Evolutionary conservation across 176 grass and related monocot genomes (phyloP).

Genomic region (Juncus inflexus): DNA sequence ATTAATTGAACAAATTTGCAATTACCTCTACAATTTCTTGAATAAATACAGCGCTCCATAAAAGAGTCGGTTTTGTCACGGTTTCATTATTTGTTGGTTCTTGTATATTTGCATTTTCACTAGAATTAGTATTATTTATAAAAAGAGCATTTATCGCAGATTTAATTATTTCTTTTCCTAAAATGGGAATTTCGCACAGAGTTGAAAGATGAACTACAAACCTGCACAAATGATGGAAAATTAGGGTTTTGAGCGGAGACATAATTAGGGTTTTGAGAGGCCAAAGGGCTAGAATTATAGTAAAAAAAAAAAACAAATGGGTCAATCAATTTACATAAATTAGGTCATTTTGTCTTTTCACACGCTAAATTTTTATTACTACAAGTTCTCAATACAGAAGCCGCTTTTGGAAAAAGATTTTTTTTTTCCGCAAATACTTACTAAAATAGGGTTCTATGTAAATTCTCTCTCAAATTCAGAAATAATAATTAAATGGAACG

Average conservation of each 20-base stretch:
- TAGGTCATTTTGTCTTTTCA: too few species aligned
- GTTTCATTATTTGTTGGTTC: conserved; percentile 19
- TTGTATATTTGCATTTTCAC: conserved; percentile 29
- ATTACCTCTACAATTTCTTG: conserved; percentile 68
- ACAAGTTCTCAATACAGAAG: too few species aligned
- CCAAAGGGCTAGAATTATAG: too few species aligned
- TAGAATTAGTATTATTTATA: conserved; percentile 20
- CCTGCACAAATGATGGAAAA: conserved; percentile 37
- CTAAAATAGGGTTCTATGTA: conserved; percentile 7
- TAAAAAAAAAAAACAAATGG: too few species aligned
- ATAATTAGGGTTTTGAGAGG: too few species aligned
- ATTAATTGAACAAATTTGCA: conserved; percentile 30
- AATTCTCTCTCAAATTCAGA: neutral
- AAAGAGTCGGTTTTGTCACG: conserved; percentile 48
- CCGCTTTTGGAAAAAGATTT: too few species aligned
- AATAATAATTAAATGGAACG: conserved; percentile 16
- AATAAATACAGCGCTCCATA: conserved; percentile 69
- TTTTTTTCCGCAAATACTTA: too few species aligned
- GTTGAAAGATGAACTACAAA: conserved; percentile 80
- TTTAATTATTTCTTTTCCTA: conserved; percentile 54
- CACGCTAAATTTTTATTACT: too few species aligned
- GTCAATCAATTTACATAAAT: too few species aligned
- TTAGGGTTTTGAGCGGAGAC: too few species aligned
- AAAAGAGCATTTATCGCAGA: conserved; percentile 76
- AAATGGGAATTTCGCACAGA: conserved; percentile 51